Percentiles rank a stretch among this genome's conserved stretches.
These are phyloP conservation scores for Ustulina deusta DNA, from an alignment of 2,329 filamentous ascomycete genomes.

Conservation along the genomic window DNA sequence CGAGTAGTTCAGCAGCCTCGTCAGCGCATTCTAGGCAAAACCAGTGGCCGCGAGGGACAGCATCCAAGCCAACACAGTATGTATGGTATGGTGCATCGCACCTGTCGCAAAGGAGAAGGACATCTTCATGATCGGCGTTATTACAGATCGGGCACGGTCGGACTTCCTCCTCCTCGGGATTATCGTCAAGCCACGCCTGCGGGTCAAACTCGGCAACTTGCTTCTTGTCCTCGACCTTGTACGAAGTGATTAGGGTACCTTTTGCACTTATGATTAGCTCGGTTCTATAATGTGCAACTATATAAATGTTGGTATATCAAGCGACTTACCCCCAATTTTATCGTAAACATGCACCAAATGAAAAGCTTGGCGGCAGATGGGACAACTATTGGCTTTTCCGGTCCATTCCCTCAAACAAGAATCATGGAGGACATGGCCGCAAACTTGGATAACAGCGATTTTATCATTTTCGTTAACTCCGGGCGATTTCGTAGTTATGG, in stretches of 20 bases:
- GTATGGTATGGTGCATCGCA: constrained; percentile 93
- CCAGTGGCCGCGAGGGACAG: constrained; percentile 83
- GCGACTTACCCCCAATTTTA: constrained; percentile 78
- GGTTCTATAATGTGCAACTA: constrained; percentile 16
- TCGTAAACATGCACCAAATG: constrained; percentile 89
- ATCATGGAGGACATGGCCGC: constrained; percentile 93
- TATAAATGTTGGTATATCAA: constrained; percentile 25
- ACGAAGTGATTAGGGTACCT: constrained; percentile 69
- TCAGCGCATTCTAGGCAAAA: constrained; percentile 84
- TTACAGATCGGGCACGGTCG: constrained; percentile 89
- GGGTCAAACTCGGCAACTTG: constrained; percentile 92
- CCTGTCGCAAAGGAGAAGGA: constrained; percentile 88
- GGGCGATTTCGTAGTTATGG: constrained; percentile 42
- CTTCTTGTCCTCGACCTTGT: constrained; percentile 81
- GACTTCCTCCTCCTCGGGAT: constrained; percentile 76
- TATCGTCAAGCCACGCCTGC: constrained; percentile 77
- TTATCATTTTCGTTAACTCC: constrained; percentile 54
- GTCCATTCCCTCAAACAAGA: constrained; percentile 94
- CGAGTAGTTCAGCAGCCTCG: constrained; percentile 60
- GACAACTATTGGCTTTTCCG: constrained; percentile 96
- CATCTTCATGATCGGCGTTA: constrained; percentile 81
- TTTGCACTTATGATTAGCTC: constrained; percentile 49
- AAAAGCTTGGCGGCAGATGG: constrained; percentile 93
- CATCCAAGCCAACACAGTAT: constrained; percentile 86
- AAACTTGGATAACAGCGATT: constrained; percentile 75